Evolutionary conservation across 345 rosid species (phyloP).

Genomic region (Eucalyptus microcorys): DNA sequence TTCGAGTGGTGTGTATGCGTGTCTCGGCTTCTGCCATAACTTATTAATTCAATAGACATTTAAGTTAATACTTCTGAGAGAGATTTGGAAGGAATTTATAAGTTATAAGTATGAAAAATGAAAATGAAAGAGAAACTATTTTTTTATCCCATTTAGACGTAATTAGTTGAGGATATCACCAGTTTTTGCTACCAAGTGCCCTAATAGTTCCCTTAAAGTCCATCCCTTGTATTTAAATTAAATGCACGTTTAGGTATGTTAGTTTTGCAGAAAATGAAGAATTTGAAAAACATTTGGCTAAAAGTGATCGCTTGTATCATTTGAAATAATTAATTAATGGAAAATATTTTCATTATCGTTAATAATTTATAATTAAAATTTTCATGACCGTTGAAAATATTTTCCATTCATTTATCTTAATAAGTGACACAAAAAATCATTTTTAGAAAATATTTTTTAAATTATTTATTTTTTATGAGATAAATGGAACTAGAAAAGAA

Average conservation of each 20-base stretch:
- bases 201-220: background rate
- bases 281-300: background rate
- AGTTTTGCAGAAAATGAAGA: background rate
- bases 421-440: fast-evolving
- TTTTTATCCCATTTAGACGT: background rate
- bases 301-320: fast-evolving
- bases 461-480: background rate
- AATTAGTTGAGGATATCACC: background rate
- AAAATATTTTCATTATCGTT: fast-evolving
- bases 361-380: background rate
- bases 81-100: background rate
- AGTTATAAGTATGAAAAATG: background rate
- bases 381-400: fast-evolving
- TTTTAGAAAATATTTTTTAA: too few species aligned
- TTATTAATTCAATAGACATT: background rate
- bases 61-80: background rate
- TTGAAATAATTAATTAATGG: fast-evolving
- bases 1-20: background rate
- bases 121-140: background rate
- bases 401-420: background rate
- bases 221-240: background rate
- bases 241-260: background rate
- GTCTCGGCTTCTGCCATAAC: background rate
- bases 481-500: background rate
- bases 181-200: background rate